phyloP scores from a whole-genome alignment of 805 yeast genomes.

The Aciculoconidium aculeatum region DNA sequence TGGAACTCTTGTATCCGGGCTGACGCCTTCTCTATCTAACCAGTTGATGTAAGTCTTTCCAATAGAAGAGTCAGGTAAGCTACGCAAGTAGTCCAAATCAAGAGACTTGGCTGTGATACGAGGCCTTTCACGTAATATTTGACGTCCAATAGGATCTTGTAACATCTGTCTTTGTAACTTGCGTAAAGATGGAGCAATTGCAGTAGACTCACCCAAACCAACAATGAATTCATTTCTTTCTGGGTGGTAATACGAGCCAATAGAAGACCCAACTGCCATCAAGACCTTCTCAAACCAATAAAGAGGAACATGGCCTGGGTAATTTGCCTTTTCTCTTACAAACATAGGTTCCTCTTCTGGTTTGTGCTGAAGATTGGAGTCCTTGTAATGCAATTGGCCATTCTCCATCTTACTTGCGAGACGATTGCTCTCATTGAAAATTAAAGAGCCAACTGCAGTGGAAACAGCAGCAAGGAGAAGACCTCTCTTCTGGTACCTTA shows the following conservation, averaged over 20 bases:
- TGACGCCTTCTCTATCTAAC: constrained; percentile 81
- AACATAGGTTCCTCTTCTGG: constrained; percentile 25
- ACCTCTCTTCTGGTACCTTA: too few species aligned
- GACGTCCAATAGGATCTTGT: constrained; percentile 67
- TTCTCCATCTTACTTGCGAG: constrained; percentile 58
- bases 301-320: constrained; percentile 78
- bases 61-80: constrained; percentile 60
- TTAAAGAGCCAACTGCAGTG: constrained; percentile 21
- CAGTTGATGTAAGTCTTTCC: constrained; percentile 78
- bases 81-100: constrained; percentile 52
- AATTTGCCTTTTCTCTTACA: constrained; percentile 40
- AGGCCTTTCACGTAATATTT: constrained; percentile 73
- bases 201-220: constrained; percentile 87
- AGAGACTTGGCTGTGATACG: constrained; percentile 71
- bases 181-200: constrained; percentile 60
- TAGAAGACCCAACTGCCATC: constrained; percentile 66
- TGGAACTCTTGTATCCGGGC: constrained; percentile 89
- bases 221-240: constrained; percentile 71
- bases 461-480: constrained; percentile 14
- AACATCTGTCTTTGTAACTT: constrained; percentile 70
- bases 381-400: constrained; percentile 40
- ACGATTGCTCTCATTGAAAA: constrained; percentile 39
- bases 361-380: constrained; percentile 24
- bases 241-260: constrained; percentile 74
- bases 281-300: constrained; percentile 54